These are phyloP conservation scores for Leishmania aethiopica DNA, from an alignment of 208 protist species.

Conservation along the genomic window DNA sequence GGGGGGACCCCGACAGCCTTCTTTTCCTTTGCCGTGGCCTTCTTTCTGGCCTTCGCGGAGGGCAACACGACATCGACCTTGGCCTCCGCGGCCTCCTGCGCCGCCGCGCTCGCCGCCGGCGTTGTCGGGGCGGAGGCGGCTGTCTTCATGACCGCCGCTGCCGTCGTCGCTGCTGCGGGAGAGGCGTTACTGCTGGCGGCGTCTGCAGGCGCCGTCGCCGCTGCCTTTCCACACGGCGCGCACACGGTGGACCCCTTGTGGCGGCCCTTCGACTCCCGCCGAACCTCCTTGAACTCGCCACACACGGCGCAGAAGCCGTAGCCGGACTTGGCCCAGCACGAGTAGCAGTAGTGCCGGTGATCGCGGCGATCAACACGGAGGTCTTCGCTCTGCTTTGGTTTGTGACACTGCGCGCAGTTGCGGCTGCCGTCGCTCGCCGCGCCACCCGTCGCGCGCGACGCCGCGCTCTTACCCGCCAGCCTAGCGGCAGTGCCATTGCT, in stretches of 20 bases:
- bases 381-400: slow-evolving; percentile 59
- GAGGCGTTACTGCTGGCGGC: neutral
- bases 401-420: slow-evolving; percentile 61
- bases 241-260: slow-evolving; percentile 58
- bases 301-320: slow-evolving; percentile 71
- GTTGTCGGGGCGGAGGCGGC: neutral
- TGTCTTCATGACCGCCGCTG: neutral
- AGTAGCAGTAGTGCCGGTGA: slow-evolving; percentile 70
- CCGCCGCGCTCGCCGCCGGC: slow-evolving; percentile 1
- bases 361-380: slow-evolving; percentile 64
- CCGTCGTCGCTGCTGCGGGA: slow-evolving; percentile 1
- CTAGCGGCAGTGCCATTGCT: slow-evolving; percentile 4
- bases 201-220: neutral
- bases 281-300: slow-evolving; percentile 62
- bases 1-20: neutral
- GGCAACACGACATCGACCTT: neutral
- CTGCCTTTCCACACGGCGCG: slow-evolving; percentile 7
- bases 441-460: slow-evolving; percentile 8
- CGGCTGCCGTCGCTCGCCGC: neutral
- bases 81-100: neutral
- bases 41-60: slow-evolving; percentile 11
- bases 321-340: slow-evolving; percentile 72
- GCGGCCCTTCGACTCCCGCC: slow-evolving; percentile 43
- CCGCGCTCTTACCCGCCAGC: neutral
- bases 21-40: slow-evolving; percentile 6